phyloP scores from a whole-genome alignment of 2,329 filamentous ascomycete species.

The Metarhizium album region DNA sequence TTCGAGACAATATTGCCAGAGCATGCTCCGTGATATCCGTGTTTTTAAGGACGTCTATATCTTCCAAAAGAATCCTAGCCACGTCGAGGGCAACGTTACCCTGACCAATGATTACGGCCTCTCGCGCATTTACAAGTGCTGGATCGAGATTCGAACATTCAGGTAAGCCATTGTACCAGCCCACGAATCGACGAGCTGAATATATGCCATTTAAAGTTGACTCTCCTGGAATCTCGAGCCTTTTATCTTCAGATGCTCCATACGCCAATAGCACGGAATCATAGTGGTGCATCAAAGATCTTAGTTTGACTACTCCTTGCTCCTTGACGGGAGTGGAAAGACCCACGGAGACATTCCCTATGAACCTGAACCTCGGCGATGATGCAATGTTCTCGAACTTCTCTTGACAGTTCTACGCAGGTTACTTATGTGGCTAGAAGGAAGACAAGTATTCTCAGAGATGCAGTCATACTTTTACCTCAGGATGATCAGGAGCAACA shows the following conservation, averaged over 20 bases:
- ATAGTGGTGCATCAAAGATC: constrained; percentile 67
- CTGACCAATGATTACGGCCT: constrained; percentile 83
- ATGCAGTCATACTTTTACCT: constrained; percentile 72
- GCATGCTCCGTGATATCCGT: constrained; percentile 89
- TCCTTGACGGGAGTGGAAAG: constrained; percentile 28
- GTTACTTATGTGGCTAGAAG: constrained; percentile 1
- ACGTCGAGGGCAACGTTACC: constrained; percentile 95
- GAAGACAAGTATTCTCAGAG: background rate
- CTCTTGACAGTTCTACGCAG: constrained; percentile 74
- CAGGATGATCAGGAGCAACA: constrained; percentile 95
- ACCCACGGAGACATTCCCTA: constrained; percentile 81
- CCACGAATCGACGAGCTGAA: constrained; percentile 87
- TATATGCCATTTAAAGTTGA: constrained; percentile 60
- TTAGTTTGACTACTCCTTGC: constrained; percentile 50
- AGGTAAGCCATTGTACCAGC: constrained; percentile 96
- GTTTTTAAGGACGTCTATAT: constrained; percentile 59
- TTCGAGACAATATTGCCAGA: constrained; percentile 59
- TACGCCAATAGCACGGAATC: constrained; percentile 90
- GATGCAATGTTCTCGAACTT: constrained; percentile 83
- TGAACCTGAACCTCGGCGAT: constrained; percentile 75
- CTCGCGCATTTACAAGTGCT: constrained; percentile 62
- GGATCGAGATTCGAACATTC: constrained; percentile 66
- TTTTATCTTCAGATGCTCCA: constrained; percentile 75
- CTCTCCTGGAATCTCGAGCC: constrained; percentile 72
- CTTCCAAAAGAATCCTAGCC: constrained; percentile 72